These are phyloP conservation scores for Actinidia arguta DNA, from an alignment of 179 eudicot species.

Conservation along the genomic window DNA sequence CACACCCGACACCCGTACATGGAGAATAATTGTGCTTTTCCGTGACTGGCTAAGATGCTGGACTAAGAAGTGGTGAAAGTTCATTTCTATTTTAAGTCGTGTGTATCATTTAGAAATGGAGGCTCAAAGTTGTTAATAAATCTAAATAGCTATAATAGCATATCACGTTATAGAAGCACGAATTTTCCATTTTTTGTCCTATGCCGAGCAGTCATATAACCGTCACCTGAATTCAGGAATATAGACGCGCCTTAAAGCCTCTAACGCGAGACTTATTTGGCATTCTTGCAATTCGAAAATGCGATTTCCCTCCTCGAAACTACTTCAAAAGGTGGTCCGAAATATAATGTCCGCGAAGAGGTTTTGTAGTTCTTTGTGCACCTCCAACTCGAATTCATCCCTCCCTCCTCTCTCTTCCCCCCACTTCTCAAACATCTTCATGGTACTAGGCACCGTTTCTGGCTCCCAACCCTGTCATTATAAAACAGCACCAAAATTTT, in stretches of 20 bases:
- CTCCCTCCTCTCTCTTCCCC: conserved; percentile 33
- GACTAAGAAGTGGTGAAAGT: too few relatives aligned
- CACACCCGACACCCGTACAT: too few relatives aligned
- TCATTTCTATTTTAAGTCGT: too few relatives aligned
- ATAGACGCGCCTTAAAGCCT: conserved; percentile 40
- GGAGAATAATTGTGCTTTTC: too few relatives aligned
- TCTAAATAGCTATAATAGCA: too few relatives aligned
- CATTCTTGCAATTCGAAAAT: conserved; percentile 48
- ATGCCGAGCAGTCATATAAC: too few relatives aligned
- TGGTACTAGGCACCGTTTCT: conserved; percentile 38
- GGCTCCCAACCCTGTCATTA: conserved; percentile 47
- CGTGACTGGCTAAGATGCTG: too few relatives aligned
- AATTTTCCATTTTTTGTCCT: too few relatives aligned
- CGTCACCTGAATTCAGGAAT: conserved; percentile 57
- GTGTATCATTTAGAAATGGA: too few relatives aligned
- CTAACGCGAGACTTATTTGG: conserved; percentile 33
- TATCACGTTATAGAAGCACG: too few relatives aligned
- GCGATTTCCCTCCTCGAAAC: conserved; percentile 47
- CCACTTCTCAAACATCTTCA: conserved; percentile 38
- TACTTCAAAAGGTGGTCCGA: conserved; percentile 57
- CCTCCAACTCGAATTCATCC: conserved; percentile 40
- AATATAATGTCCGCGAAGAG: conserved; percentile 54
- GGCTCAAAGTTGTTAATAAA: too few relatives aligned
- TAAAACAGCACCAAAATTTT: too few relatives aligned
- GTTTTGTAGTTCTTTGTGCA: conserved; percentile 42